Base-by-base conservation (phyloP, 352 stramenopile species). In the Phytophthora sp. region DNA sequence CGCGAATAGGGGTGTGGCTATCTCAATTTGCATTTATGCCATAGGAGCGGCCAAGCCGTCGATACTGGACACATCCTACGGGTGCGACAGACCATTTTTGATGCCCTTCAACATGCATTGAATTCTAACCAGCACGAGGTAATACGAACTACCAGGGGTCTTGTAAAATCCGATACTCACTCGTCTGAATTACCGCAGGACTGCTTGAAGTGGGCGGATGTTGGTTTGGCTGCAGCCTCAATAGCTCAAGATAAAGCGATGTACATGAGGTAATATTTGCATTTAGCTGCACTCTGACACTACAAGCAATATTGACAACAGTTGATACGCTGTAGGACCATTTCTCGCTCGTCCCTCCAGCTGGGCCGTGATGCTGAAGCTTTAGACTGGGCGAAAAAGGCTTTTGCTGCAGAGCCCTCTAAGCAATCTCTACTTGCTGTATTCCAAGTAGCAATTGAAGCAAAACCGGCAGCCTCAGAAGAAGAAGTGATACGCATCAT, bases 371-470 rank as follows among this genome's bases (percentile, higher is more conserved):
- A 45, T 30, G 44, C 58, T 26, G 69, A 76, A 47, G 83, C 79
- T 24, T 42, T 58, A 4, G 57, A 72, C 6, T 89, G 66, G 74
- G 82, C 83, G 11, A 33, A 79, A 27, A 71, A 87, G 57, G 86
- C 86, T 36, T 62, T 78, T 36, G 33, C 30, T n/a, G 41, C 46
- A n/a, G 81, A 92, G 24, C 46, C 64, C 29, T 86, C 80, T 1
- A 91, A 90, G 41, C 75, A 81, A 50, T 94, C 82, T 7, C 35
- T 91, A 0, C 82, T 89, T 53, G 63, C 58, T n/a, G 18, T 86
- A 23, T 86, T 93, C 42, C 76, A 84, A 63, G 77, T 58, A 29
- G 63, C 55, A 27, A 49, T 93, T 13, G 36, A 64, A 39, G 46
- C 42, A 29, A 64, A 72, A 8, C 16, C 16, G 5, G 55, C 54